These are phyloP conservation scores for Austroboletus rostrupii DNA, from an alignment of 1,284 basidiomycete species.

Conservation along the genomic window DNA sequence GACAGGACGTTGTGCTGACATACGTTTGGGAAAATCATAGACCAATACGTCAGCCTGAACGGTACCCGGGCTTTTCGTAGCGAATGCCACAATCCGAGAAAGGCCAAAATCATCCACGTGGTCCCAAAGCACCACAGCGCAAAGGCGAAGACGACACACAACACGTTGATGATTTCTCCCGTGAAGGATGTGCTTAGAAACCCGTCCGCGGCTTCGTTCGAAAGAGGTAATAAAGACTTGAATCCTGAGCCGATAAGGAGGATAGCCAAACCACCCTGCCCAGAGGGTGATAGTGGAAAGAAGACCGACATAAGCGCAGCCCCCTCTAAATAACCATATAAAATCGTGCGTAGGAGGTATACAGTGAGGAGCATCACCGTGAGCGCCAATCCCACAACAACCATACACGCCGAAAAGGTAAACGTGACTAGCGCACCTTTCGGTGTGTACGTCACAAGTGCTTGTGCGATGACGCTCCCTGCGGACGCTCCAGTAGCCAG, in stretches of 20 bases:
- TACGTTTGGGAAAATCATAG: constrained; percentile 60
- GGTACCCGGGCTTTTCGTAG: constrained; percentile 37
- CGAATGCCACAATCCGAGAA: constrained; percentile 42
- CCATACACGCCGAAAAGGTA: constrained; percentile 47
- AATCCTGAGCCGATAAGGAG: constrained; percentile 44
- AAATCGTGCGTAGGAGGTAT: constrained; percentile 45
- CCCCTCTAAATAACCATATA: constrained; percentile 45
- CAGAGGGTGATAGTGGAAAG: constrained; percentile 51
- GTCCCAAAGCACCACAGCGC: constrained; percentile 51
- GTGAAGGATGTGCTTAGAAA: constrained; percentile 28
- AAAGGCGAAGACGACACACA: constrained; percentile 46
- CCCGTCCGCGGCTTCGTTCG: constrained; percentile 20
- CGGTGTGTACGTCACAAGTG: constrained; percentile 43
- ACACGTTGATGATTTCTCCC: constrained; percentile 39
- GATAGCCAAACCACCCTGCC: constrained; percentile 54
- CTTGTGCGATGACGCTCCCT: constrained; percentile 55
- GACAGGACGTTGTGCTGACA: constrained; percentile 16
- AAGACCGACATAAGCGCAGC: constrained; percentile 57
- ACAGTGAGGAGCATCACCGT: constrained; percentile 52
- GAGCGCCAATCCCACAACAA: constrained; percentile 56
- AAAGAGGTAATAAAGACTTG: constrained; percentile 34
- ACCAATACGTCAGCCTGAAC: constrained; percentile 55
- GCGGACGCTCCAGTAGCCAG: constrained; percentile 66
- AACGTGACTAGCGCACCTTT: constrained; percentile 54
- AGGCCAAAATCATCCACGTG: constrained; percentile 50